Conservation (phyloP, 192 early-diverging fungal species). For the Backusella macrospora region DNA sequence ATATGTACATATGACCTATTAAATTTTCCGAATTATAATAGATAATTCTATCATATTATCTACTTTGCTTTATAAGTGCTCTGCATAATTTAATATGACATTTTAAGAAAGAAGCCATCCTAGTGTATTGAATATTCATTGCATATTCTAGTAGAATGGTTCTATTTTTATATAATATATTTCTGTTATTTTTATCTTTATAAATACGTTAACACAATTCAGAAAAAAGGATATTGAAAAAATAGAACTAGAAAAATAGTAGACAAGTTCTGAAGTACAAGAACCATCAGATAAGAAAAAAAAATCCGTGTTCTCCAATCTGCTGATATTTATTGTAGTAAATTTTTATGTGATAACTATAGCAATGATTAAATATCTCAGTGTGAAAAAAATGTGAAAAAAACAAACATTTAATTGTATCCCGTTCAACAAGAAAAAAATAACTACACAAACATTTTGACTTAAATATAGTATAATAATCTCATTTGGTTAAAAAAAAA, state of each 20-base stretch:
- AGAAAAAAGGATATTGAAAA: neutral
- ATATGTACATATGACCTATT: neutral
- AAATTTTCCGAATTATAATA: neutral
- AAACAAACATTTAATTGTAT: neutral
- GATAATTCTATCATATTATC: neutral
- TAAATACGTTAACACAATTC: too few species aligned
- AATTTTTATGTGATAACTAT: neutral
- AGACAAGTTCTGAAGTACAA: neutral
- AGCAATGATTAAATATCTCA: neutral
- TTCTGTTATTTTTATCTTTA: neutral
- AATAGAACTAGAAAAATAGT: neutral
- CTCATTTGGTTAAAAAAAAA: neutral
- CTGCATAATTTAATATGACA: neutral
- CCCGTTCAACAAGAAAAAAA: neutral
- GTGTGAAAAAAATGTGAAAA: slow-evolving; percentile 16
- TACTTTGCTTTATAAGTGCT: neutral
- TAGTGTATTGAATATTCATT: neutral
- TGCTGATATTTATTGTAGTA: neutral
- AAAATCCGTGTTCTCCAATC: neutral
- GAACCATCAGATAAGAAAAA: neutral
- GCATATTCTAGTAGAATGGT: neutral
- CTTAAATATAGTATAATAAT: neutral
- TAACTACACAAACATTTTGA: neutral
- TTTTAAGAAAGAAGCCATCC: neutral
- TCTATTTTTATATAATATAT: neutral